Evolutionary conservation across 495 filamentous ascomycete genomes (phyloP).

Genomic region (Talaromyces thailandensis): DNA sequence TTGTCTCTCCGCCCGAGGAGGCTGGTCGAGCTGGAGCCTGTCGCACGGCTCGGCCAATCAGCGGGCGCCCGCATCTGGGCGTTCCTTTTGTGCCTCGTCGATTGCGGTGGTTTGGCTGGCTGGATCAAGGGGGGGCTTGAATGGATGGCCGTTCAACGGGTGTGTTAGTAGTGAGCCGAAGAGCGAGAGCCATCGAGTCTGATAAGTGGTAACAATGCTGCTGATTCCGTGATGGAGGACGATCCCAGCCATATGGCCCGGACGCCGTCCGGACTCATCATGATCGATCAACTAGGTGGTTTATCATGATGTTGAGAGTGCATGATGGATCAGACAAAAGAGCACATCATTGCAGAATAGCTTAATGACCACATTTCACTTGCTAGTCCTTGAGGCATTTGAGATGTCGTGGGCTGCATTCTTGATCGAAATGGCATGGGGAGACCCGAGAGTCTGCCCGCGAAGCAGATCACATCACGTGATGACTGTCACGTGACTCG

Average conservation of each 20-base stretch:
- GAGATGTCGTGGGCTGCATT: background rate
- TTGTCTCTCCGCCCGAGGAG: constrained; percentile 1
- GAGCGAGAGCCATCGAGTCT: background rate
- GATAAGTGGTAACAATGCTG: background rate
- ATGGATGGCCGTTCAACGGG: background rate
- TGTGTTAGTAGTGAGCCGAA: background rate
- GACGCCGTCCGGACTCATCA: background rate
- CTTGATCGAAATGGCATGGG: background rate
- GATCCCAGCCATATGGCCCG: background rate
- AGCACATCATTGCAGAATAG: background rate
- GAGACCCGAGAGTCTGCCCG: background rate
- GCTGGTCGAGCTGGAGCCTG: background rate
- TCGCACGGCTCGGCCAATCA: background rate
- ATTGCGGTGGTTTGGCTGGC: background rate
- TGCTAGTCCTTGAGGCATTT: background rate
- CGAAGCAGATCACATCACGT: background rate
- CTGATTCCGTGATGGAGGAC: background rate
- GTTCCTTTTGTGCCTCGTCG: background rate
- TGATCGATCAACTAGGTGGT: background rate
- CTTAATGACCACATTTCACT: background rate
- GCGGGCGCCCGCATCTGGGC: background rate
- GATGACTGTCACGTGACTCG: background rate
- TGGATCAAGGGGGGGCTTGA: background rate
- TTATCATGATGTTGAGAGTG: background rate
- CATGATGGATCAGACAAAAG: background rate